Base-by-base conservation (phyloP, 1,139 yeast species). In the Pneumocystis wakefieldiae region DNA sequence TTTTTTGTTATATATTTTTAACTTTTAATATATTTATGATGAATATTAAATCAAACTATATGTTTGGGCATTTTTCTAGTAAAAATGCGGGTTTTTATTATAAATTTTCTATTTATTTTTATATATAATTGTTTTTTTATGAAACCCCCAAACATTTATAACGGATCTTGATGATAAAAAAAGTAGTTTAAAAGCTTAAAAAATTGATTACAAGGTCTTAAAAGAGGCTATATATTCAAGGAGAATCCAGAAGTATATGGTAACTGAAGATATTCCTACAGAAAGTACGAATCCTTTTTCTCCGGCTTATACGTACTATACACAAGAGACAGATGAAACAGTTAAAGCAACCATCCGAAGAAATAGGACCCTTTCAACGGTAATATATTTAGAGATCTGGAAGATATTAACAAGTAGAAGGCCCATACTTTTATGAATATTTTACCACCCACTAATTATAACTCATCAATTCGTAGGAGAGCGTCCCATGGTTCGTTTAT, bases 41-140 rank as follows among this genome's bases (percentile, higher is more conserved):
- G 74, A 75, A 77, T 71, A 76, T 19, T 69, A 74, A 61, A 73
- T 77, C 78, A 76, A 60, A 79, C 78, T 69, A 72, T 76, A 63
- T 74, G 81, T 65, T 89, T 24, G 3, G 6, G 14, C 5, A 4
- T 19, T 48, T 48, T 24, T 12, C 6, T 5, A 37, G 12, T 48
- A 7, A 19, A 24, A 28, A 28, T 28, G 4, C 12, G 24, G 19
- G 12, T 48, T 39, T 39, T 39, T n/a, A 10, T 48, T 48, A 48
- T 12, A 48, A 29, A 24, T 41, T 41, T n/a, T 41, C 19, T n/a
- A 41, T 41, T 41, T 41, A 24, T 48, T 48, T 48, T 32, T 32
- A 32, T 32, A 24, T 42, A 48, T 48, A 24, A 15, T 48, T 48
- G 24, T 48, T 48, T 24, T 24, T 24, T 24, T 48, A 24, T 41